A percentile compares a stretch with the other conserved stretches of the same genome.
Evolutionary conservation across 2,329 filamentous ascomycete genomes (phyloP).

Genomic region (Xylaria sp.): DNA sequence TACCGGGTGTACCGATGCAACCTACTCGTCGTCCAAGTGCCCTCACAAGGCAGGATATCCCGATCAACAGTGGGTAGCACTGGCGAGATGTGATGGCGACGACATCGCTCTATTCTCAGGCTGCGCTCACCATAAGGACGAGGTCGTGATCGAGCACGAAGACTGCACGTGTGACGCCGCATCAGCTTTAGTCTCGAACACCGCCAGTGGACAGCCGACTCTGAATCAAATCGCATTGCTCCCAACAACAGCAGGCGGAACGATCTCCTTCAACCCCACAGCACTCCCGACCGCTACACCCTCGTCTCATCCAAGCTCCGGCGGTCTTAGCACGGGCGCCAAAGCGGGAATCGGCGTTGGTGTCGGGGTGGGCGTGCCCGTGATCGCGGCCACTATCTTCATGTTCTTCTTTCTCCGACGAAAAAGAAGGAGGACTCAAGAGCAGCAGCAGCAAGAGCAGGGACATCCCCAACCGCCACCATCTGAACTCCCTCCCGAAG

Average conservation of each 20-base stretch:
- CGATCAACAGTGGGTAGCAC: constrained; percentile 43
- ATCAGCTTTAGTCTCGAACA: constrained; percentile 40
- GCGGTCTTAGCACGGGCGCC: constrained; percentile 36
- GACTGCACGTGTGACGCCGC: constrained; percentile 44
- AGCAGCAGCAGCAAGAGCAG: constrained; percentile 24
- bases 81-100: constrained; percentile 45
- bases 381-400: constrained; percentile 35
- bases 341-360: constrained; percentile 42
- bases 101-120: constrained; percentile 44
- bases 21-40: constrained; percentile 41
- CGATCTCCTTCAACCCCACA: constrained; percentile 45
- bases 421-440: constrained; percentile 29
- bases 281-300: constrained; percentile 39
- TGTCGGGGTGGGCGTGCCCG: constrained; percentile 39
- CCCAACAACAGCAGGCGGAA: constrained; percentile 43
- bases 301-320: constrained; percentile 12
- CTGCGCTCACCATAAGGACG: constrained; percentile 39
- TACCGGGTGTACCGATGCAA: constrained; percentile 44
- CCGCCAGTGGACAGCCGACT: constrained; percentile 40
- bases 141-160: constrained; percentile 41
- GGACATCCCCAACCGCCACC: constrained; percentile 14
- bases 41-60: constrained; percentile 43
- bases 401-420: constrained; percentile 37
- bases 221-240: constrained; percentile 41
- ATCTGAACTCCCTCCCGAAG: constrained; percentile 29